Conservation (phyloP, 495 filamentous ascomycete species). For the Hypoxylon lienhwacheense region DNA sequence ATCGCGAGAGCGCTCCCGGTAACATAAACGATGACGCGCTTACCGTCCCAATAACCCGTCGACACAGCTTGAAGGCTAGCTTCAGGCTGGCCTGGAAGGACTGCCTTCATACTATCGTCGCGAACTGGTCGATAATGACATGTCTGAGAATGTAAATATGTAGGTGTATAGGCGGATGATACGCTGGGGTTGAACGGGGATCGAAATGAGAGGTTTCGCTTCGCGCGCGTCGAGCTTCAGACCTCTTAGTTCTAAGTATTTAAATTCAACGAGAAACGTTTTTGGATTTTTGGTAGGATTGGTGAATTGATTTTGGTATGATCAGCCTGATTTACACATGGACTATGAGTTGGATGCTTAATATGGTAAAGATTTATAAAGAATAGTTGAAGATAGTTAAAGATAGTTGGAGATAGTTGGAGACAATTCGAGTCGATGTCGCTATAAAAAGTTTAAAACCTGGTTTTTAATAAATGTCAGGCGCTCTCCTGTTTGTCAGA, state of each 20-base stretch:
- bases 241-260: not conserved
- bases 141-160: conserved; percentile 22
- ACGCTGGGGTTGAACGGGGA: not conserved
- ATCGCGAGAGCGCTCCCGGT: conserved; percentile 85
- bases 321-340: conserved; percentile 1
- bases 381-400: not conserved
- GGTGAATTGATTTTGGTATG: conserved; percentile 1
- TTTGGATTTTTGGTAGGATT: too few relatives aligned
- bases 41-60: conserved; percentile 78
- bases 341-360: not conserved
- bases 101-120: conserved; percentile 63
- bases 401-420: not conserved
- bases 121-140: conserved; percentile 27
- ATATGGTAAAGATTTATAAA: conserved; percentile 8
- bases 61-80: conserved; percentile 87
- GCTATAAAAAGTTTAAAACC: conserved; percentile 1
- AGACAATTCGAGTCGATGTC: conserved; percentile 2
- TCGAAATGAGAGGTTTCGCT: conserved; percentile 1
- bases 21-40: conserved; percentile 87
- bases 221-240: not conserved
- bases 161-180: not conserved
- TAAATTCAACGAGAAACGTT: too few relatives aligned
- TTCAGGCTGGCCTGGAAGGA: conserved; percentile 90
- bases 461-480: conserved; percentile 5
- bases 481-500: conserved; percentile 19